These are phyloP conservation scores for Leishmania turanica DNA, from an alignment of 208 protist genomes.

Conservation along the genomic window DNA sequence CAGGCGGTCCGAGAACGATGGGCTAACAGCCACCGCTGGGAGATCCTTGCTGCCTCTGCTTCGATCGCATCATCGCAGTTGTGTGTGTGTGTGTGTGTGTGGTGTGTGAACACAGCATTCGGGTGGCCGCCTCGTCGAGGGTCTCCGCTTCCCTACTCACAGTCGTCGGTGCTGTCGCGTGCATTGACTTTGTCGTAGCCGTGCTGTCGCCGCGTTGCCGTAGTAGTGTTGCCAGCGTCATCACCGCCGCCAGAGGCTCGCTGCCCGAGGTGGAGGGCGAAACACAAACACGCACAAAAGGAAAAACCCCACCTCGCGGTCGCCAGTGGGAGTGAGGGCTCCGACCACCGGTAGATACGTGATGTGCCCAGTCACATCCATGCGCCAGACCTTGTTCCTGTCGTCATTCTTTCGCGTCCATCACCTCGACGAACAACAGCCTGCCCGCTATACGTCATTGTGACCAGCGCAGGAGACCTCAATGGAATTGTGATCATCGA, in stretches of 20 bases:
- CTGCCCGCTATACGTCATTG: not conserved
- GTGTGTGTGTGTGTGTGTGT: not conserved
- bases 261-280: conserved; percentile 13
- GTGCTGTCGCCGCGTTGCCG: not conserved
- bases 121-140: no score
- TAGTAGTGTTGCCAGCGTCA: not conserved
- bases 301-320: conserved; percentile 15
- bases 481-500: not conserved
- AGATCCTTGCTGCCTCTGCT: not conserved
- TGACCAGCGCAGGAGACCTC: not conserved
- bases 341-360: conserved; percentile 21
- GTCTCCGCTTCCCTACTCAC: not conserved
- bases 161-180: not conserved
- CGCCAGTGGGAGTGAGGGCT: conserved; percentile 18
- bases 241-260: not conserved
- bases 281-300: not conserved
- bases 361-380: conserved; percentile 13
- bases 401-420: not conserved
- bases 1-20: not conserved
- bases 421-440: conserved; percentile 5
- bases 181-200: no score
- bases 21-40: not conserved
- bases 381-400: conserved; percentile 6
- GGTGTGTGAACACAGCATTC: not conserved
- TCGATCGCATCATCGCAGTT: not conserved